Evolutionary conservation across 140 eudicot species (phyloP).

Genomic region (Cichorium intybus): DNA sequence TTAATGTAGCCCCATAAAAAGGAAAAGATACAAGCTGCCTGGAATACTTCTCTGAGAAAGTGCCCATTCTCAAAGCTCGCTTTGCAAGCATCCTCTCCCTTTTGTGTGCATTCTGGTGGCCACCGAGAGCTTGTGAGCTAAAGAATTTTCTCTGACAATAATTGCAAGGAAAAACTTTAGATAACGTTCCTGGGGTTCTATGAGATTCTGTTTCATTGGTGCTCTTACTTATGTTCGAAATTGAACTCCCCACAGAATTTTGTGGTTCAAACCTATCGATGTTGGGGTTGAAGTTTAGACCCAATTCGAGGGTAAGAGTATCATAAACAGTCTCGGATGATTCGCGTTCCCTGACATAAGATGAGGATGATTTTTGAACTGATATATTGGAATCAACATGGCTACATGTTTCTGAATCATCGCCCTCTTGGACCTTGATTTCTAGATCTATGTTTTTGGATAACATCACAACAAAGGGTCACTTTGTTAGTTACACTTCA

Average conservation of each 20-base stretch:
- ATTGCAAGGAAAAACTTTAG: slow-evolving; percentile 62
- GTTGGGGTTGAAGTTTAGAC: slow-evolving; percentile 40
- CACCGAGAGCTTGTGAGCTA: slow-evolving; percentile 80
- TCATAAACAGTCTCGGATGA: slow-evolving; percentile 9
- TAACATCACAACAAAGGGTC: slow-evolving; percentile 18
- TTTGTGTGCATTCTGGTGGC: slow-evolving; percentile 78
- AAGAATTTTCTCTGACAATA: slow-evolving; percentile 62
- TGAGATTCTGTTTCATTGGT: slow-evolving; percentile 37
- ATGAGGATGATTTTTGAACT: slow-evolving; percentile 18
- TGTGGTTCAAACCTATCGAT: slow-evolving; percentile 9
- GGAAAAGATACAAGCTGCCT: slow-evolving; percentile 40
- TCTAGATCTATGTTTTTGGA: slow-evolving; percentile 35
- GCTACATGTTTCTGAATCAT: slow-evolving; percentile 41
- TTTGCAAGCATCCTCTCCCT: slow-evolving; percentile 65
- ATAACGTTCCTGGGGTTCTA: not conserved
- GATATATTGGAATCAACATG: slow-evolving; percentile 52
- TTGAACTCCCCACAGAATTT: slow-evolving; percentile 21
- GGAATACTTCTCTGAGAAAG: slow-evolving; percentile 48
- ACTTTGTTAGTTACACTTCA: not conserved
- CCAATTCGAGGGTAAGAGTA: slow-evolving; percentile 45
- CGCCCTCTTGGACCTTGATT: slow-evolving; percentile 22
- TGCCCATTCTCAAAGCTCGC: slow-evolving; percentile 66
- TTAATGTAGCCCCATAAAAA: slow-evolving; percentile 35
- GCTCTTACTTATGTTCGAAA: slow-evolving; percentile 40
- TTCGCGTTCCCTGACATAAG: not conserved